Evolutionary conservation across 805 yeast genomes (phyloP), one percentile per base, ranked within the genome.

Genomic region (Starmerella vitae): DNA sequence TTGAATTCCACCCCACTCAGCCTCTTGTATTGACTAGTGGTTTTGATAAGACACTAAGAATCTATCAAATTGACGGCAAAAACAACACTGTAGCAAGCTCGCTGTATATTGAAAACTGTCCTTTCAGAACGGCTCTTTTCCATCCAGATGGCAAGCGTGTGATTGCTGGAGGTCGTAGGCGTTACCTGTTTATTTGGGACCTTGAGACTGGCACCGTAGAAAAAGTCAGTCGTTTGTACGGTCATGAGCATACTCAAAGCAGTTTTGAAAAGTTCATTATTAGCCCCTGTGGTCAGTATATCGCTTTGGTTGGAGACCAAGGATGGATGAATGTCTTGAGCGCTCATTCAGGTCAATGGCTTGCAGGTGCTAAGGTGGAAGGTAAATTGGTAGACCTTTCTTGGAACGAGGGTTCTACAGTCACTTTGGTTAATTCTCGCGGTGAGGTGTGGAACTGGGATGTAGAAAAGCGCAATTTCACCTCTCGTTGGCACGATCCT

Each of bases 391-490:
- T 79, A 5, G 98, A 91, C 59, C 74, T 86, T 52, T 85, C 69
- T 22, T 81, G 86, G 70, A 53, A 70, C 29, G 48, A 45, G 4
- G 71, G 70, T 44, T 57, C 60, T 21, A 56, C 64, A 1, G 50
- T 79, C 9, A 59, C 78, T 15, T 71, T 78, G 19, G 72, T 76
- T n/a, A 86, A 79, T 52, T 66, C 76, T 1, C 68, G 71, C 14
- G 96, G 97, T 33, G 93, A 84, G 45, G 72, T 91, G 3, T 86
- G 94, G 91, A 94, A 84, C 53, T 91, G 83, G 63, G 68, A 71
- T 45, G 55, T 74, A 34, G 61, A 60, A 4, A 59, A 61, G 2
- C 67, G 71, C 27, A 63, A 69, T 45, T 68, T 83, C 14, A 39
- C 69, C 3, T 66, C 67, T 42, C 73, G 74, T 53, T 91, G 97